Evolutionary conservation across 345 rosid genomes (phyloP), one percentile per base, ranked within the genome.

Genomic region (Lepidium africanum): DNA sequence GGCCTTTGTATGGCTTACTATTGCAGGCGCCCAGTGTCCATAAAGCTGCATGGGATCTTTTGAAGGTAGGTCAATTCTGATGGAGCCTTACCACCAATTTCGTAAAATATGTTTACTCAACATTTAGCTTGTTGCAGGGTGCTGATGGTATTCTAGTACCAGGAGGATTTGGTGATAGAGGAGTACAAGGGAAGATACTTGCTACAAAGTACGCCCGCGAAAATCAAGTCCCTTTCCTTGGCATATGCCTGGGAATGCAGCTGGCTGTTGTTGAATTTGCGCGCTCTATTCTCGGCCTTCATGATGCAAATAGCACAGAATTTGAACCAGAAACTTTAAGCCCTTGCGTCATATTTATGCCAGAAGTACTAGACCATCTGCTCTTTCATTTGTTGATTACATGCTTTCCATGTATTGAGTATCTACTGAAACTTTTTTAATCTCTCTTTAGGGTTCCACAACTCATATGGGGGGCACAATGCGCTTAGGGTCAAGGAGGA

Each of bases 161-260:
- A 10, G 96, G 94, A 60, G 96, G 96, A 47, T 90, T 90, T 80
- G 96, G 96, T 67, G 91, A 87, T 65, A 77, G 93, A 77, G 96
- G 96, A 59, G 94, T 90, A 42, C 86, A 84, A 70, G 96, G 96
- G 33, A 90, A 87, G 75, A 90, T 87, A 70, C 85, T 90, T 65
- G 94, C 96, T 30, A 85, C 89, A 17, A 84, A 85, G 69, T 84
- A 84, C 61, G 90, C 96, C 57, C 93, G 96, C 10, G 91, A 85
- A 54, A 83, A 82, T 49, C 76, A 81, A 65, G 70, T 90, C 58
- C 94, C 96, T 70, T 89, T 77, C 74, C 76, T 89, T 12, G 96
- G 96, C 48, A 87, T 89, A 67, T 87, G 96, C 79, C 81, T 89
- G 47, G 96, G 96, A 53, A 89, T 89, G 96, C 93, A 89, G 70